Evolutionary conservation across 169 alveolate genomes (phyloP).

Genomic region (Plasmodium gonderi): DNA sequence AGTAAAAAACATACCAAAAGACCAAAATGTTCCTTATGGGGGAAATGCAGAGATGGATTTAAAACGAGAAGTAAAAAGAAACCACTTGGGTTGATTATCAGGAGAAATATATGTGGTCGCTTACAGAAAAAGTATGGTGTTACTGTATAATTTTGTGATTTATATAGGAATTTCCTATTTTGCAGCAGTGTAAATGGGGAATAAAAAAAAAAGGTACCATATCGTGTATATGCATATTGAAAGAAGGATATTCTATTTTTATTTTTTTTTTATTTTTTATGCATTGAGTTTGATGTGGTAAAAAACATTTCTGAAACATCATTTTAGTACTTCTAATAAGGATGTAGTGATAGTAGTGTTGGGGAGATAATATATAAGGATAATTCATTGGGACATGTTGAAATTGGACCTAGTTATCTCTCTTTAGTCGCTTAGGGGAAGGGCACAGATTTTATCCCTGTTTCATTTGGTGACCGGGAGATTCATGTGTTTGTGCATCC

Average conservation of each 20-base stretch:
- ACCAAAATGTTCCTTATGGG: constrained; percentile 90
- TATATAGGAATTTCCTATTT: too few relatives aligned
- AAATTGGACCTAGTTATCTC: background rate
- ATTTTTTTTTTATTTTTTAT: too few relatives aligned
- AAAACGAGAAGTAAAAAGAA: constrained; percentile 84
- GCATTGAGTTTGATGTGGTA: too few relatives aligned
- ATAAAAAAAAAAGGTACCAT: too few relatives aligned
- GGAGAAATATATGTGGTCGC: constrained; percentile 86
- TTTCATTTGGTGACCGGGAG: background rate
- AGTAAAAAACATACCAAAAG: constrained; percentile 86
- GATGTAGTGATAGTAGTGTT: too few relatives aligned
- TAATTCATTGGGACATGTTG: background rate
- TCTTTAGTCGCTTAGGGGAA: background rate
- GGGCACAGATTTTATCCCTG: background rate
- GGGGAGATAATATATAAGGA: too few relatives aligned
- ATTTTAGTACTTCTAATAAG: too few relatives aligned
- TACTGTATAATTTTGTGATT: background rate
- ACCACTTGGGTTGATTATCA: constrained; percentile 88
- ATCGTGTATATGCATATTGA: too few relatives aligned
- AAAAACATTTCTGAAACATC: too few relatives aligned
- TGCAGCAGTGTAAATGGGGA: too few relatives aligned
- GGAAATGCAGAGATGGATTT: constrained; percentile 84
- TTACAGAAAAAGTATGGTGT: constrained; percentile 86
- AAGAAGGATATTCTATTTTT: too few relatives aligned
- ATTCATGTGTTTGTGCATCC: too few relatives aligned